A percentile compares a stretch with the other conserved stretches of the same genome.
These are phyloP conservation scores for Meyerozyma guilliermondii DNA, from an alignment of 1,139 yeast genomes.

Conservation along the genomic window DNA sequence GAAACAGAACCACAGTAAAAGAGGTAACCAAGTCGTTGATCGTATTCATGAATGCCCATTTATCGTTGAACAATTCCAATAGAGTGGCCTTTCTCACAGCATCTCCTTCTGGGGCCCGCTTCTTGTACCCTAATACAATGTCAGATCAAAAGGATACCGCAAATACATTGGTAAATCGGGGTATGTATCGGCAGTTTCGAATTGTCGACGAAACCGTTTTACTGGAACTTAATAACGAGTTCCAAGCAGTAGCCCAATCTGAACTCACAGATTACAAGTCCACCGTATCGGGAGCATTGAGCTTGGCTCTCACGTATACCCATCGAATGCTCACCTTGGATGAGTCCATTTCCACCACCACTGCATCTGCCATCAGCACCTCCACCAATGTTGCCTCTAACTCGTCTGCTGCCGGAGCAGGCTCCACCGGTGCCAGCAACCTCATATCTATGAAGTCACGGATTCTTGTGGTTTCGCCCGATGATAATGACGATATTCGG, in stretches of 20 bases:
- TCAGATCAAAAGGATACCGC: conserved; percentile 9
- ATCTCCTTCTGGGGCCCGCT: conserved; percentile 64
- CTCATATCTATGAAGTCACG: conserved; percentile 56
- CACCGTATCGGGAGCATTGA: conserved; percentile 73
- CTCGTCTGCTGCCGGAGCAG: conserved; percentile 9
- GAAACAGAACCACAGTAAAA: conserved; percentile 40
- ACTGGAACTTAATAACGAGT: conserved; percentile 49
- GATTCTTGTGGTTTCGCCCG: conserved; percentile 67
- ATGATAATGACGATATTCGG: conserved; percentile 67
- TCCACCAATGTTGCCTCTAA: conserved; percentile 26
- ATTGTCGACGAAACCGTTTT: conserved; percentile 74
- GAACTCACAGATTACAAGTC: conserved; percentile 19
- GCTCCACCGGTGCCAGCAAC: conserved; percentile 13
- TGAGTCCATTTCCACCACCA: conserved; percentile 43
- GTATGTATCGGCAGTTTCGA: conserved; percentile 83
- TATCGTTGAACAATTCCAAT: conserved; percentile 80
- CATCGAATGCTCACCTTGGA: conserved; percentile 59
- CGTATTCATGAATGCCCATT: conserved; percentile 78
- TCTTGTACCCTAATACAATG: conserved; percentile 60
- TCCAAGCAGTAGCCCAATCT: conserved; percentile 27
- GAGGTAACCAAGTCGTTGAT: conserved; percentile 57
- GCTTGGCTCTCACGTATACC: conserved; percentile 74
- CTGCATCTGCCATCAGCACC: conserved; percentile 42
- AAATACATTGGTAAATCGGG: conserved; percentile 21
- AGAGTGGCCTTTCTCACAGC: conserved; percentile 80